These are phyloP conservation scores for Diplodia scrobiculata DNA, from an alignment of 2,329 filamentous ascomycete genomes.

Conservation along the genomic window DNA sequence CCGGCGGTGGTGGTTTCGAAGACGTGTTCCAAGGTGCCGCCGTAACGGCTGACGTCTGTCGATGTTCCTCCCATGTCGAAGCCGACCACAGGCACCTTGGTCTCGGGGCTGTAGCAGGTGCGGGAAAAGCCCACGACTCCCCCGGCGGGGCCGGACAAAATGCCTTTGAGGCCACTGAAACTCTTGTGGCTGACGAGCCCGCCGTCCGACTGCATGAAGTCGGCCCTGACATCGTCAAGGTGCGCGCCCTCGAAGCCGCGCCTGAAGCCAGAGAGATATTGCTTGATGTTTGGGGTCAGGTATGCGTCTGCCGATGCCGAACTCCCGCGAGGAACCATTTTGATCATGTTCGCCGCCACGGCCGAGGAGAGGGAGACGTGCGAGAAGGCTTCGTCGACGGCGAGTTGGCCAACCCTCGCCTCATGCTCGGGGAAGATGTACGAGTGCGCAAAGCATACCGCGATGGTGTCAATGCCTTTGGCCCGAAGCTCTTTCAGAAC, in stretches of 20 bases:
- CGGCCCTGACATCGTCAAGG: slow-evolving; percentile 59
- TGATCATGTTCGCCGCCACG: slow-evolving; percentile 39
- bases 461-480: slow-evolving; percentile 43
- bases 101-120: slow-evolving; percentile 82
- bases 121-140: slow-evolving; percentile 93
- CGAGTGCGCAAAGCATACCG: slow-evolving; percentile 42
- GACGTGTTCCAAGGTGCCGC: slow-evolving; percentile 83
- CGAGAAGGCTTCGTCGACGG: slow-evolving; percentile 38
- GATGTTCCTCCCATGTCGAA: slow-evolving; percentile 96
- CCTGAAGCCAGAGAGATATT: slow-evolving; percentile 36
- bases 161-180: slow-evolving; percentile 82
- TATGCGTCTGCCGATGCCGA: slow-evolving; percentile 38
- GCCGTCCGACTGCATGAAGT: slow-evolving; percentile 65
- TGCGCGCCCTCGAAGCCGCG: slow-evolving; percentile 47
- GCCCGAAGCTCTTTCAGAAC: slow-evolving; percentile 36
- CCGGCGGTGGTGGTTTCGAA: slow-evolving; percentile 93
- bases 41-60: slow-evolving; percentile 87
- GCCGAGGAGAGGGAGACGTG: slow-evolving; percentile 64
- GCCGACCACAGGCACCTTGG: slow-evolving; percentile 82
- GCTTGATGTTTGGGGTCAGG: slow-evolving; percentile 36
- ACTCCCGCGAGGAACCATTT: slow-evolving; percentile 35
- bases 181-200: slow-evolving; percentile 58
- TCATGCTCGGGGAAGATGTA: slow-evolving; percentile 42
- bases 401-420: slow-evolving; percentile 35
- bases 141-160: slow-evolving; percentile 86